Conservation (phyloP, 2,329 filamentous ascomycete genomes). For the Penicillium sp. region DNA sequence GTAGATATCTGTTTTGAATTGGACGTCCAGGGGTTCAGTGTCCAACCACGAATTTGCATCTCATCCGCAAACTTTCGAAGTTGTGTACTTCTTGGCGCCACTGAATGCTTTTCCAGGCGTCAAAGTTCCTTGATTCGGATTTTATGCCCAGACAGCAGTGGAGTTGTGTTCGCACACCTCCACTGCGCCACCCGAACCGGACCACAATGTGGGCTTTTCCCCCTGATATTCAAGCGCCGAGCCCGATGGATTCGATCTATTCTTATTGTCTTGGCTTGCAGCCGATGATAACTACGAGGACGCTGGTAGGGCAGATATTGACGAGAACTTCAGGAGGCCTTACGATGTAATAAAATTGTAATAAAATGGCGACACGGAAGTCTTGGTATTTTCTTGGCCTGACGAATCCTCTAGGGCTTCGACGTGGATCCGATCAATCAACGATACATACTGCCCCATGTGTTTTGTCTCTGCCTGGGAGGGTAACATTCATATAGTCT, state of each 20-base stretch:
- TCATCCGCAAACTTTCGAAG: background rate
- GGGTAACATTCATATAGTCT: background rate
- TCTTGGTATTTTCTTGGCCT: constrained; percentile 22
- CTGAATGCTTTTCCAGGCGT: constrained; percentile 22
- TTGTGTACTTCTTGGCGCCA: constrained; percentile 16
- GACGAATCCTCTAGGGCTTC: constrained; percentile 3
- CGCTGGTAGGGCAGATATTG: constrained; percentile 18
- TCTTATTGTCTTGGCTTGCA: constrained; percentile 8
- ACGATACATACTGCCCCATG: constrained; percentile 10
- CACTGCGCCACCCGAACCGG: background rate
- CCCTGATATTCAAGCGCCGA: constrained; percentile 10
- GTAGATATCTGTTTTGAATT: too few relatives aligned
- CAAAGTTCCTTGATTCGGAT: constrained; percentile 14
- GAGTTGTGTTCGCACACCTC: background rate
- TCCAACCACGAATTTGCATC: too few relatives aligned
- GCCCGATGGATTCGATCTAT: constrained; percentile 13
- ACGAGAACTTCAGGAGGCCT: constrained; percentile 2
- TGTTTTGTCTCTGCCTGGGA: background rate
- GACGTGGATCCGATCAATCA: constrained; percentile 1
- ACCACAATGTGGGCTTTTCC: background rate
- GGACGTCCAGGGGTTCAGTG: too few relatives aligned
- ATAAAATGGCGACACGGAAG: background rate
- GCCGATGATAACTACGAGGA: constrained; percentile 9
- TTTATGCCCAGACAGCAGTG: constrained; percentile 8
- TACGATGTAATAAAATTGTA: constrained; percentile 1